Conservation (phyloP, 805 yeast species). For the Yamadazyma kitorensis region DNA sequence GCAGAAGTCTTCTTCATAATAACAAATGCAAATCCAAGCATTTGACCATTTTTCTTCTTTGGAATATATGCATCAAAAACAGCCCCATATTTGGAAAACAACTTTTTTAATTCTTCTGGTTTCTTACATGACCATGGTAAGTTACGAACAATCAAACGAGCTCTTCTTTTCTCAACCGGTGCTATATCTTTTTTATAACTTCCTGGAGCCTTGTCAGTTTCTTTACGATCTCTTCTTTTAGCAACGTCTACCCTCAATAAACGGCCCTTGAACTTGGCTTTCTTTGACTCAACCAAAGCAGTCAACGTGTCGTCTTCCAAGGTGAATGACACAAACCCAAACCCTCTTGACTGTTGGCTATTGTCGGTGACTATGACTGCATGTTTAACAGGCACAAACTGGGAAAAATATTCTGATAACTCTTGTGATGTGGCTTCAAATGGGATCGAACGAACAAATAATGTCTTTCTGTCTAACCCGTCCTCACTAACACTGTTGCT, state of each 20-base stretch:
- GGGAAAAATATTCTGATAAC: constrained; percentile 80
- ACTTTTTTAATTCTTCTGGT: constrained; percentile 64
- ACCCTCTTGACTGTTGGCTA: constrained; percentile 80
- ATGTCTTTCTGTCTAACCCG: constrained; percentile 54
- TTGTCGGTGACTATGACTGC: constrained; percentile 85
- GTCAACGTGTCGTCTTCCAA: constrained; percentile 76
- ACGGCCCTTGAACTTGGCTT: constrained; percentile 61
- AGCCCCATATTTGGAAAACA: constrained; percentile 76
- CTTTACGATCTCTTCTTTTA: constrained; percentile 81
- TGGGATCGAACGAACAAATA: constrained; percentile 87
- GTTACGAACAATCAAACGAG: constrained; percentile 85
- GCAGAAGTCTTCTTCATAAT: constrained; percentile 76
- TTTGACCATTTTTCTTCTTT: constrained; percentile 77
- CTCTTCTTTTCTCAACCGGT: constrained; percentile 70
- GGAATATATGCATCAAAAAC: constrained; percentile 90
- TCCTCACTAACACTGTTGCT: constrained; percentile 17
- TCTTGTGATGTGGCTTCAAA: constrained; percentile 76
- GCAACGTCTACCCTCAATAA: constrained; percentile 81
- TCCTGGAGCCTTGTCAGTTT: constrained; percentile 11
- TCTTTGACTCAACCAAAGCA: constrained; percentile 70
- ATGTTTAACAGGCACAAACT: constrained; percentile 92
- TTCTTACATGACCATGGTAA: constrained; percentile 94
- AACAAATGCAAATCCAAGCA: constrained; percentile 94
- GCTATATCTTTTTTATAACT: constrained; percentile 16
- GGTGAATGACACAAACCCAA: constrained; percentile 91